phyloP scores from a whole-genome alignment of 495 filamentous ascomycete genomes.

The Talaromyces proteolyticus region DNA sequence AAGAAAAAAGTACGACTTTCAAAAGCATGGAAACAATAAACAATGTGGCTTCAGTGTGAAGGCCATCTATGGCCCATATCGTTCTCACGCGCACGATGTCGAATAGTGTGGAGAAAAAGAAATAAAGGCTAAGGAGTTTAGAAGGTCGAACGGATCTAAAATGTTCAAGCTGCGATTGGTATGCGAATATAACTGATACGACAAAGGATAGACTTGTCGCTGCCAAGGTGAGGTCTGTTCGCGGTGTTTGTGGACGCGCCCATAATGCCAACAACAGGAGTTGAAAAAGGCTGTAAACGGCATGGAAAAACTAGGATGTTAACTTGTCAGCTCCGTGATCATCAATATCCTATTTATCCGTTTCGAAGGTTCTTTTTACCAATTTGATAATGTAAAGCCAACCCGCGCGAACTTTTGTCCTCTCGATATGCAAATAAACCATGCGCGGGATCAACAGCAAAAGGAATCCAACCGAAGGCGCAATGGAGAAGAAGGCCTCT shows the following conservation, averaged over 20 bases:
- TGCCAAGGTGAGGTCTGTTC: conserved; percentile 5
- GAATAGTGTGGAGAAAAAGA: conserved; percentile 31
- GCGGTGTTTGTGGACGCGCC: conserved; percentile 14
- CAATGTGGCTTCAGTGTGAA: conserved; percentile 18
- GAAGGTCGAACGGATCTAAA: conserved; percentile 28
- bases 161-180: conserved; percentile 29
- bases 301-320: conserved; percentile 21
- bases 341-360: too few relatives aligned
- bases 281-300: conserved; percentile 23
- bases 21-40: conserved; percentile 34
- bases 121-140: conserved; percentile 24
- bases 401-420: conserved; percentile 23
- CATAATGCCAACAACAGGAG: conserved; percentile 31
- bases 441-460: conserved; percentile 23
- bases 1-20: conserved; percentile 31
- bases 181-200: conserved; percentile 18
- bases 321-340: conserved; percentile 1
- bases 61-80: conserved; percentile 19
- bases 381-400: conserved; percentile 21
- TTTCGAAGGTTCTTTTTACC: conserved; percentile 17
- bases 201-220: conserved; percentile 21
- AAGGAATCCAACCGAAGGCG: conserved; percentile 33
- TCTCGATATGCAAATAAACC: conserved; percentile 21
- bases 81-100: conserved; percentile 30
- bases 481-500: conserved; percentile 36